phyloP scores from a whole-genome alignment of 495 filamentous ascomycete species.

The Penicillium soppii region DNA sequence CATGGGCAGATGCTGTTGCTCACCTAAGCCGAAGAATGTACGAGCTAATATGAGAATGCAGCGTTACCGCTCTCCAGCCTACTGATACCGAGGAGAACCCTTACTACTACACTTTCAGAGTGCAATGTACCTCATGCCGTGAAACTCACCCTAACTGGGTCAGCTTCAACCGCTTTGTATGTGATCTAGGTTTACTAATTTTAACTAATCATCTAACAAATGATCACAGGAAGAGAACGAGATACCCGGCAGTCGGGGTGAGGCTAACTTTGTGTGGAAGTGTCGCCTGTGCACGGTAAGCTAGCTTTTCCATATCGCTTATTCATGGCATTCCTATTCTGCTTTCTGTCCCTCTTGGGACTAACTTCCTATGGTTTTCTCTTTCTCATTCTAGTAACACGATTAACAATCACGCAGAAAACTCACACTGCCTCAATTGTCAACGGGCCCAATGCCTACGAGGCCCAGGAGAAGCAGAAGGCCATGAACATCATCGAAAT shows the following conservation, averaged over 20 bases:
- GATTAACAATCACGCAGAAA: conserved; percentile 38
- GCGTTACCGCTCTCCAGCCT: conserved; percentile 85
- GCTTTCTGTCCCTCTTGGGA: background rate
- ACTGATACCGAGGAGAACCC: conserved; percentile 75
- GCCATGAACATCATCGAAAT: conserved; percentile 78
- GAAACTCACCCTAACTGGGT: conserved; percentile 89
- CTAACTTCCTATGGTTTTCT: background rate
- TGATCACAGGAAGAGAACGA: conserved; percentile 72
- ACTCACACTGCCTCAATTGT: conserved; percentile 71
- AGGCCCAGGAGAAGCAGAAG: conserved; percentile 59
- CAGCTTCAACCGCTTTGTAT: conserved; percentile 83
- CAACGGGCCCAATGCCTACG: conserved; percentile 66
- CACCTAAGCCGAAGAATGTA: background rate
- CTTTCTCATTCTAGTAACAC: background rate
- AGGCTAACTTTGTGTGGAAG: conserved; percentile 97
- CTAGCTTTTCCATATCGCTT: background rate
- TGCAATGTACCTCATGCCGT: conserved; percentile 92
- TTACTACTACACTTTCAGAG: conserved; percentile 95
- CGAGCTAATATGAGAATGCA: conserved; percentile 33
- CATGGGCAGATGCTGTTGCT: background rate
- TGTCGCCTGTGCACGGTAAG: conserved; percentile 87
- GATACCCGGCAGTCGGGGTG: conserved; percentile 84
- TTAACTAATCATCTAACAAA: background rate
- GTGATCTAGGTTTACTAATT: conserved; percentile 22
- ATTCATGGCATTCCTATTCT: too few species aligned